These are phyloP conservation scores for Musa beccarii DNA, from an alignment of 176 grass and related monocot species.

Conservation along the genomic window DNA sequence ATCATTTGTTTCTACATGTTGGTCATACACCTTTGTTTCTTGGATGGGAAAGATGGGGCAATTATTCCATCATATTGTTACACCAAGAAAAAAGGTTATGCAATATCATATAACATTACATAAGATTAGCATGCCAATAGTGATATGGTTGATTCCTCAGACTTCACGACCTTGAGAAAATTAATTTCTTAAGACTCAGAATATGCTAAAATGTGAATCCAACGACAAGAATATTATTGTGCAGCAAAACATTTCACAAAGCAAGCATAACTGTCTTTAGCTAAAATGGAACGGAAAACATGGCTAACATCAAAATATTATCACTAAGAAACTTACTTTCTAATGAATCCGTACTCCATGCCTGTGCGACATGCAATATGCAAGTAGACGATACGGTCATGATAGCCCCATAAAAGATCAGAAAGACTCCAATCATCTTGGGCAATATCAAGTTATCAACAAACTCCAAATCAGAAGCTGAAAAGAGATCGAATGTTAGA, in stretches of 20 bases:
- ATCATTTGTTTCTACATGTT: too few relatives aligned
- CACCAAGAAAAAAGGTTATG: too few relatives aligned
- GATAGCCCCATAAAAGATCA: constrained; percentile 14
- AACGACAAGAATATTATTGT: neutral
- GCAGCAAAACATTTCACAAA: neutral
- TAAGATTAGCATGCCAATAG: too few relatives aligned
- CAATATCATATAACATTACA: too few relatives aligned
- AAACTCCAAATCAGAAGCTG: neutral
- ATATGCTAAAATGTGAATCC: neutral
- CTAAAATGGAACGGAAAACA: neutral
- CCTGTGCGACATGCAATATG: constrained; percentile 28
- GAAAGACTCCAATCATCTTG: constrained; percentile 3
- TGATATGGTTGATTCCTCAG: too few relatives aligned
- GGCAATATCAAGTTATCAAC: constrained; percentile 1
- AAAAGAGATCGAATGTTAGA: neutral
- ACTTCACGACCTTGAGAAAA: too few relatives aligned
- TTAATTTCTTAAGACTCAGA: too few relatives aligned
- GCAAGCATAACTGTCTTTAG: neutral
- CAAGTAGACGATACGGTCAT: constrained; percentile 39
- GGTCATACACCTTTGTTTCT: too few relatives aligned
- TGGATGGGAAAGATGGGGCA: too few relatives aligned
- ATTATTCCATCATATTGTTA: too few relatives aligned
- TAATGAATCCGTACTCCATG: constrained; percentile 45
- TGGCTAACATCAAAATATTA: neutral
- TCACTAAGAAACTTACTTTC: constrained; percentile 44